These are phyloP conservation scores for Beta corolliflora DNA, from an alignment of 179 eudicot species.

Conservation along the genomic window DNA sequence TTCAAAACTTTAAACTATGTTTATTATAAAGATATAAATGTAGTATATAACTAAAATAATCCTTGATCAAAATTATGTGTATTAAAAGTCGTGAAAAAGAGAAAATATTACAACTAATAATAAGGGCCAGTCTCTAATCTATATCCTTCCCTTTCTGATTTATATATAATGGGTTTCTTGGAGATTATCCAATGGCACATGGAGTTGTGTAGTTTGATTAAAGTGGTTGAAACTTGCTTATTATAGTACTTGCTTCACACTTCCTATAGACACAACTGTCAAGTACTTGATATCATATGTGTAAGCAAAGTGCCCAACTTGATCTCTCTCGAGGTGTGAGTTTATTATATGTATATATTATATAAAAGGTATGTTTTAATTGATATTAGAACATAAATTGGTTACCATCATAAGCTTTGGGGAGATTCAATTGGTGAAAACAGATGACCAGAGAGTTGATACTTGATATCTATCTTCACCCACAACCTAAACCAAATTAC, in stretches of 20 bases:
- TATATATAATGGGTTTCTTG: background rate
- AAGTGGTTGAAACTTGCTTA: conserved; percentile 1
- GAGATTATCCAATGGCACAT: background rate
- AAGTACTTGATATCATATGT: background rate
- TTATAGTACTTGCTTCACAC: background rate
- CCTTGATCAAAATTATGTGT: too few species aligned
- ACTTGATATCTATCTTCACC: background rate
- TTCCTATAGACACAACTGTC: background rate
- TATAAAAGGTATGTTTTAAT: too few species aligned
- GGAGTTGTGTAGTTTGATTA: background rate
- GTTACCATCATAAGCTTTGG: background rate
- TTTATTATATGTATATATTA: too few species aligned
- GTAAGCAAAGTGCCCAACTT: background rate
- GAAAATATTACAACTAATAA: too few species aligned
- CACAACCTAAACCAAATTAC: background rate
- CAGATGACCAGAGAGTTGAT: conserved; percentile 2
- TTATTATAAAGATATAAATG: too few species aligned
- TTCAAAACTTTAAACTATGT: too few species aligned
- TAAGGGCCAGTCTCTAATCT: too few species aligned
- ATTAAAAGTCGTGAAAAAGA: too few species aligned
- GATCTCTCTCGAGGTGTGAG: background rate
- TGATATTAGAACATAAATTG: background rate
- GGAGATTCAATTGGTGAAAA: conserved; percentile 22
- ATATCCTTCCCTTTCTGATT: too few species aligned
- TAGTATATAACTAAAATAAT: too few species aligned